phyloP scores from a whole-genome alignment of 2,329 filamentous ascomycete species.

The Pseudogymnoascus sp. region DNA sequence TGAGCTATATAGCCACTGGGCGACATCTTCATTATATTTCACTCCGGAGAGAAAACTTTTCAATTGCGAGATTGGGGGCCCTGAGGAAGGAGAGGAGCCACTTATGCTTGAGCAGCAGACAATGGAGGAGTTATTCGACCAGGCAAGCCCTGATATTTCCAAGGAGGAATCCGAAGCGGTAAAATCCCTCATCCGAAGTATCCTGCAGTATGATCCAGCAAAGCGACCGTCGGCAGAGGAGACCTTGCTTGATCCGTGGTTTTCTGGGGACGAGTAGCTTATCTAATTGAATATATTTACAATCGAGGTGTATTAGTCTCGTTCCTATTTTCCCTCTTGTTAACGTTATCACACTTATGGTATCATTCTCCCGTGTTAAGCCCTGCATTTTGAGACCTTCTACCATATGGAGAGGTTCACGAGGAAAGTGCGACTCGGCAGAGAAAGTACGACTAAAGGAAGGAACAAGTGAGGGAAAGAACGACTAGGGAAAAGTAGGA shows the following conservation, averaged over 20 bases:
- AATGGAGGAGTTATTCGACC: neutral
- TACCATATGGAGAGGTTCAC: neutral
- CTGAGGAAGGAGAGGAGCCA: neutral
- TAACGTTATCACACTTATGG: neutral
- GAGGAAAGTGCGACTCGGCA: neutral
- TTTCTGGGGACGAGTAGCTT: neutral
- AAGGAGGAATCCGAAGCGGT: neutral
- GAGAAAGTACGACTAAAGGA: neutral
- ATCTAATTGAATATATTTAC: neutral
- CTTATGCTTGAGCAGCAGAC: neutral
- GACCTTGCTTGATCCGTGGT: neutral
- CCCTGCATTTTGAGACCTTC: neutral
- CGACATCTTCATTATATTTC: neutral
- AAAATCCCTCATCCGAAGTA: neutral
- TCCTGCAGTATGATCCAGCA: neutral
- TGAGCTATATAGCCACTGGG: neutral
- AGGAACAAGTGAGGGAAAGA: neutral
- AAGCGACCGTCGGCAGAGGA: neutral
- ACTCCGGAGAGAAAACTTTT: neutral
- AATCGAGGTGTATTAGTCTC: neutral
- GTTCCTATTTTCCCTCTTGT: neutral
- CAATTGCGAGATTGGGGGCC: neutral
- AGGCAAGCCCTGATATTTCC: neutral
- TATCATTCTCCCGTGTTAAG: neutral
- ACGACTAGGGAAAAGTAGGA: neutral